Evolutionary conservation across 768 basidiomycete species (phyloP), one percentile per base, ranked within the genome.

Genomic region (Lentinula guzmanii): DNA sequence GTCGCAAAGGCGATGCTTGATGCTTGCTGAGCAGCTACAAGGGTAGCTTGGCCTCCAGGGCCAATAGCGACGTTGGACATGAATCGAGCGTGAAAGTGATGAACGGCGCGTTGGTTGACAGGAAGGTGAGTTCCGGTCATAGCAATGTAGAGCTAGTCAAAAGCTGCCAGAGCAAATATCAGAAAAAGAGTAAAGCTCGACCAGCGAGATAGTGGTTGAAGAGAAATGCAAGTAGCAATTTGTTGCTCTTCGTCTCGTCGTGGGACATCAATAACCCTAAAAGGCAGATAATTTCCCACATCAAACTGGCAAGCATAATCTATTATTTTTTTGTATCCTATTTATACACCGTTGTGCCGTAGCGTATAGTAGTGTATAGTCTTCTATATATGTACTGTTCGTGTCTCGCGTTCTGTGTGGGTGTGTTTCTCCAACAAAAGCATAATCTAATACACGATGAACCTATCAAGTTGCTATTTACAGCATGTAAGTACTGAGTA

Each of bases 61-160:
- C 48, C 58, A 45, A 59, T 33, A 24, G 18, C 58, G 45, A 59
- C 33, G 33, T 59, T 59, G 18, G 58, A 59, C 58, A 46, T 51
- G 37, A 45, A 21, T 11, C 48, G 45, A 48, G 58, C 58, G 45
- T 59, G 58, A 48, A 59, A 2, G 34, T 59, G 58, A 21, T 59
- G 58, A 59, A 31, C 43, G 42, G 57, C 43, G 57, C 46, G 57
- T 58, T 58, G 58, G n/a, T 56, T 56, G 15, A 50, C 13, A 35
- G 58, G 33, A 39, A 59, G 43, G 35, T 59, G 58, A 28, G 45
- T 50, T 50, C 45, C 37, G 33, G 46, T 16, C 43, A 46, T 59
- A 50, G 58, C 33, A 50, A 42, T 56, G 54, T 56, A 10, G 11
- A 39, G 34, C 4, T 24, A 45, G 24, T 18, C 16, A 21, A 48